phyloP scores from a whole-genome alignment of 208 protist genomes.

The Acanthamoeba quina region DNA sequence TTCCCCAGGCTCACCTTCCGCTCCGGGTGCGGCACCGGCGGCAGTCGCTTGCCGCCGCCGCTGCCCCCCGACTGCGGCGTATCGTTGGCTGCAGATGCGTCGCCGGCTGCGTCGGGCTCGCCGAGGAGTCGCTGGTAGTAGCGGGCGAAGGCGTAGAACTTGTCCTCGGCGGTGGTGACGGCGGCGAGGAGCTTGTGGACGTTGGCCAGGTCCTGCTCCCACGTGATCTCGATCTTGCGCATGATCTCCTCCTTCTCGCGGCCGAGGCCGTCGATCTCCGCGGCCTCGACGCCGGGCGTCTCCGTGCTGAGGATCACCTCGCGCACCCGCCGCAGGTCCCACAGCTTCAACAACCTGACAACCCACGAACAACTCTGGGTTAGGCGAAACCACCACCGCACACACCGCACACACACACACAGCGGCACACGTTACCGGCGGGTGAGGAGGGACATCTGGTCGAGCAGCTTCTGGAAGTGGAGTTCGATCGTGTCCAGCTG shows the following conservation, averaged over 20 bases:
- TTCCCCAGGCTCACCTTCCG: neutral
- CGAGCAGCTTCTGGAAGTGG: conserved; percentile 54
- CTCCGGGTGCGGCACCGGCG: neutral
- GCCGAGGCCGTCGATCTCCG: neutral
- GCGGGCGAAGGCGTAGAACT: conserved; percentile 19
- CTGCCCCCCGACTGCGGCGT: neutral
- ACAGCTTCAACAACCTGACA: neutral
- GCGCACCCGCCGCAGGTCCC: conserved; percentile 1
- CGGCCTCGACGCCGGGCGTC: neutral
- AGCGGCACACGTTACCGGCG: neutral
- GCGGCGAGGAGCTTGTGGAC: neutral
- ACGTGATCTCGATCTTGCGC: neutral
- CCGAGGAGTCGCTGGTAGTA: conserved; percentile 1
- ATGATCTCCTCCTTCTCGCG: neutral
- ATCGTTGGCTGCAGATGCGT: neutral
- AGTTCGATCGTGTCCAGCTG: conserved; percentile 66
- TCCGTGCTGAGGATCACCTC: neutral
- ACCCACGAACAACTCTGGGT: too few species aligned
- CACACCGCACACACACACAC: neutral
- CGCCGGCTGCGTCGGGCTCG: neutral
- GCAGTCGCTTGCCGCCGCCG: neutral
- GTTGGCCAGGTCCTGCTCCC: conserved; percentile 8
- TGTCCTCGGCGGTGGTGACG: conserved; percentile 18
- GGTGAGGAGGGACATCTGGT: conserved; percentile 49
- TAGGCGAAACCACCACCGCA: neutral